These are phyloP conservation scores for Trichoderma citrinoviride DNA, from an alignment of 2,329 filamentous ascomycete species.

Conservation along the genomic window DNA sequence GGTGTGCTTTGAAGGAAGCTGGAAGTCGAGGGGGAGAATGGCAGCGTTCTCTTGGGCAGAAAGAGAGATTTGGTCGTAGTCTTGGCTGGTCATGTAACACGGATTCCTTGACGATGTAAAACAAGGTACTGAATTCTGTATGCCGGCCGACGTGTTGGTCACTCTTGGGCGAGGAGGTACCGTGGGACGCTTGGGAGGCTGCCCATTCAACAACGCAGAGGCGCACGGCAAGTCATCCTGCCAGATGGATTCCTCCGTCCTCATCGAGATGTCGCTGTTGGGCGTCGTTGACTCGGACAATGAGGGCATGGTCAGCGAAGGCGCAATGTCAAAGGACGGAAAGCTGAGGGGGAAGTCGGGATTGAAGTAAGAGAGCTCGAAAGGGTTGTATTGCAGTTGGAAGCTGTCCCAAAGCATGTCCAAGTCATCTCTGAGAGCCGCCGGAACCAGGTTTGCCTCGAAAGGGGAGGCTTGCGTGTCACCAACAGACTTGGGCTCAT, in stretches of 20 bases:
- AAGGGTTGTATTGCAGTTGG: conserved; percentile 4
- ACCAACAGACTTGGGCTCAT: not conserved
- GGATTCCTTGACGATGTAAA: not conserved
- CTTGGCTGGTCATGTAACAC: conserved; percentile 9
- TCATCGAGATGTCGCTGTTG: not conserved
- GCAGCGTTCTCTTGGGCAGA: not conserved
- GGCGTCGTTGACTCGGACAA: not conserved
- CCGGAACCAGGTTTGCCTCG: not conserved
- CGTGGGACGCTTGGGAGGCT: not conserved
- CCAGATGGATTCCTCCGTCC: conserved; percentile 13
- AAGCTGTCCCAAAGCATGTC: conserved; percentile 17
- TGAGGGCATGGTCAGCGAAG: not conserved
- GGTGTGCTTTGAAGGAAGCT: conserved; percentile 8
- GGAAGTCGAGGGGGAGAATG: not conserved
- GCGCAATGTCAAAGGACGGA: not conserved
- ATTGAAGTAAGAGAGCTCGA: not conserved
- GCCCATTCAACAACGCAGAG: not conserved
- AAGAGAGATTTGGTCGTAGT: not conserved
- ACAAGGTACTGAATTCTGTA: not conserved
- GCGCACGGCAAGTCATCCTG: conserved; percentile 13
- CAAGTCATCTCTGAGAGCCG: not conserved
- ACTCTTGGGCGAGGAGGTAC: not conserved
- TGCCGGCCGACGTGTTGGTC: not conserved
- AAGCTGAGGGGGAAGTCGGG: conserved; percentile 10
- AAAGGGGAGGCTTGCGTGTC: not conserved